Base-by-base conservation (phyloP, 1,139 yeast species). In the Lodderomyces elongisporus region DNA sequence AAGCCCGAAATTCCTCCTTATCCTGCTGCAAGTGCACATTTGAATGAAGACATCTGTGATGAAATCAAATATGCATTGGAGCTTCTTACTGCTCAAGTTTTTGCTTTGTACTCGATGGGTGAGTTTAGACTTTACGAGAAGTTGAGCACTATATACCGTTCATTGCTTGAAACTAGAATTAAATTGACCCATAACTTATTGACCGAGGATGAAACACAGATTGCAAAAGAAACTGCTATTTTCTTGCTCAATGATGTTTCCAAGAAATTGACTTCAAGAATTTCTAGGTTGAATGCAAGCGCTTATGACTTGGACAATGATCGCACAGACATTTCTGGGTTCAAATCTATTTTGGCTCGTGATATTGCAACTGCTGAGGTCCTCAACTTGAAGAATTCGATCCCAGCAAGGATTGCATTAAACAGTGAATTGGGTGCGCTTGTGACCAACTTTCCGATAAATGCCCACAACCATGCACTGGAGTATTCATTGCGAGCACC, bases 341-440 rank as follows among this genome's bases (percentile, higher is more conserved):
- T 83, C 49, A 84, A 82, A 50, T 76, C 89, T 1, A 69, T 82
- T 28, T 62, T 80, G 44, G 71, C 87, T 1, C 72, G 91, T 60
- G 77, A 79, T 46, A 61, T 74, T 5, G 45, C 56, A 15, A 61
- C 81, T 13, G 95, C 94, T 33, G 79, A 77, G 38, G 61, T 85
- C 34, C 70, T 78, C 45, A 59, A 76, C 20, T 64, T 56, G 38
- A 55, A 60, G 10, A 54, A 42, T 30, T 44, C 61, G 1, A 42
- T 65, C 25, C 80, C 91, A 4, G 70, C 84, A n/a, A 54, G 59
- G 30, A 62, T 87, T 40, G 85, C 93, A 9, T 69, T 73, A 34
- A 79, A 74, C 51, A 93, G 85, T 56, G 66, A 80, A 33, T 66
- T 79, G 36, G 73, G 82, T 55, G 87, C 94, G 0, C 63, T 87